Evolutionary conservation across 768 basidiomycete species (phyloP), one percentile per base, ranked within the genome.

Genomic region (Sarcodon sp.): DNA sequence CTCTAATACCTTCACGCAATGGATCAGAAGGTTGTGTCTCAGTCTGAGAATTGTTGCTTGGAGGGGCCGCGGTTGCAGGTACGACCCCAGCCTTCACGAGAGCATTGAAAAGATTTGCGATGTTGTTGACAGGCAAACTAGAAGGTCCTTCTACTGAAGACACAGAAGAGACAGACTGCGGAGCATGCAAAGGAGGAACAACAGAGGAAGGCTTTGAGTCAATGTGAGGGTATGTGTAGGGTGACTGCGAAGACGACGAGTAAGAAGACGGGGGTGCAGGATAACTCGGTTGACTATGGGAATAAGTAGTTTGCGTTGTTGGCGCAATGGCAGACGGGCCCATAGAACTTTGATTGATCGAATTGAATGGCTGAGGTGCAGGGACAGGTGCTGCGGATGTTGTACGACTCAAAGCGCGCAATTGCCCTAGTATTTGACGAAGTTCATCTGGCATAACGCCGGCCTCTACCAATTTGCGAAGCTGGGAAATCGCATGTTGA

Each of bases 391-490:
- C 60, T 4, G 21, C 4, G 31, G 73, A 65, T 39, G 68, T 58
- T 50, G 66, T 62, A 47, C 79, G 75, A 11, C 75, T 71, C 15
- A 87, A 64, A 39, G 73, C 68, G 35, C 85, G 80, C 11, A 91
- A 61, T 57, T 87, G 86, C 31, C 65, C 58, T 1, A 87, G 69
- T 47, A 91, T 90, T 57, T 87, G 85, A 35, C 73, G 73, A 33
- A 91, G 68, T 57, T 91, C 87, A 33, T 77, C 76, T 62, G 85
- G 83, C 2, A 84, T 85, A 33, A 91, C 86, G 6, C 85, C 85
- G 9, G 77, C 74, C 55, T 87, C 83, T 3, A 91, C 81, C 32
- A 90, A 65, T 51, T 72, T 76, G 43, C 79, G 80, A 50, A 83
- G 66, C 87, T 87, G 55, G 33, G 43, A 32, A 27, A 43, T 18